Evolutionary conservation across 352 stramenopile species (phyloP).

Genomic region (Peronospora destructor): DNA sequence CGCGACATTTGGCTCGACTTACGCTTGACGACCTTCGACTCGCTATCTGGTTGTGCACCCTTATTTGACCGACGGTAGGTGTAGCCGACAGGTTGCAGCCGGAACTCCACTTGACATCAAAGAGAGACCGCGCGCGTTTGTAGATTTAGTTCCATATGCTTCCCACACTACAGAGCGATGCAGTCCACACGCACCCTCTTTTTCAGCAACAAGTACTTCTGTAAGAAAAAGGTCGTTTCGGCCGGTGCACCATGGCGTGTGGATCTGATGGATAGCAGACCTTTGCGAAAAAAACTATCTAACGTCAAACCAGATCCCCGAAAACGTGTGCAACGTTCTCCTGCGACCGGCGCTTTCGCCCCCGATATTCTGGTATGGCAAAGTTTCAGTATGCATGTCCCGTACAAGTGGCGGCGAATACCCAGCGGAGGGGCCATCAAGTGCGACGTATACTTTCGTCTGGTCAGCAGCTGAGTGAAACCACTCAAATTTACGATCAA

Average conservation of each 20-base stretch:
- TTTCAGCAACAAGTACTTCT: not conserved
- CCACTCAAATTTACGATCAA: constrained; percentile 6
- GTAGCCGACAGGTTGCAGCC: not conserved
- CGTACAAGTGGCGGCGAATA: not conserved
- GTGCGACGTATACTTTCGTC: not conserved
- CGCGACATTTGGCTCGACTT: not conserved
- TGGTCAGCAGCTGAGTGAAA: constrained; percentile 5
- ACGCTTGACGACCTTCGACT: not conserved
- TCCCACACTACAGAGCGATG: not conserved
- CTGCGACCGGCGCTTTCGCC: not conserved
- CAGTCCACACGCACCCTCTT: not conserved
- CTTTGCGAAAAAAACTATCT: constrained; percentile 1
- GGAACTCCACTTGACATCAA: not conserved
- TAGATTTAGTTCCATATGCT: not conserved
- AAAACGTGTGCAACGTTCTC: not conserved
- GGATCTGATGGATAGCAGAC: constrained; percentile 10
- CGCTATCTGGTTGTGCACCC: not conserved
- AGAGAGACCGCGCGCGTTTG: not conserved
- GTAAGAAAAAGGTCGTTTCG: constrained; percentile 5
- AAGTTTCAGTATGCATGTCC: constrained; percentile 6
- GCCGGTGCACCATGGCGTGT: constrained; percentile 16
- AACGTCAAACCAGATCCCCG: constrained; percentile 2
- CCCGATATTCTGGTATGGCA: constrained; percentile 8
- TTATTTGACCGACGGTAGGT: not conserved
- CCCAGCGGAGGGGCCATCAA: constrained; percentile 1